A percentile compares a stretch with the other conserved stretches of the same genome.
These are phyloP conservation scores for Dothideomycetidae sp. DNA, from an alignment of 2,329 filamentous ascomycete species.

Conservation along the genomic window DNA sequence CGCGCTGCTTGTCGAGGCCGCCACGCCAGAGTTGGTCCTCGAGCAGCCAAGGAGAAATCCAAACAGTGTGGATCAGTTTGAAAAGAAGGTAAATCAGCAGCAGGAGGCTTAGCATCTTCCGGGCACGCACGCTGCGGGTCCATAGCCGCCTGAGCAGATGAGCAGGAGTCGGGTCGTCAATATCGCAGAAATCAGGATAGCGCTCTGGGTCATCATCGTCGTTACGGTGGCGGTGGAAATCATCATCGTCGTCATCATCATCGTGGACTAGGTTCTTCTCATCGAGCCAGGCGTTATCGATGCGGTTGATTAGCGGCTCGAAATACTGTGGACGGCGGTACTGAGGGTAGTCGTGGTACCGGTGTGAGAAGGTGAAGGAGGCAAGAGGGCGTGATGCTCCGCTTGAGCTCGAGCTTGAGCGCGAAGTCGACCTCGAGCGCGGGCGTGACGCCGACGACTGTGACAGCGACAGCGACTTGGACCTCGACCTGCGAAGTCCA, in stretches of 20 bases:
- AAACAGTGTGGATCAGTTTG: slow-evolving; percentile 22
- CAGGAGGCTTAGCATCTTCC: slow-evolving; percentile 21
- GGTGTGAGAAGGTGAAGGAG: too few species aligned
- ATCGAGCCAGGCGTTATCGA: slow-evolving; percentile 17
- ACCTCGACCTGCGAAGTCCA: too few species aligned
- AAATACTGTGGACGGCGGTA: background rate
- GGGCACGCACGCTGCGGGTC: slow-evolving; percentile 14
- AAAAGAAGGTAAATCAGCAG: slow-evolving; percentile 16
- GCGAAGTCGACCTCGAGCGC: background rate
- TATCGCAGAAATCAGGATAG: slow-evolving; percentile 19
- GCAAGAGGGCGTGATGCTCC: too few species aligned
- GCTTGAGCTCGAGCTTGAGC: too few species aligned
- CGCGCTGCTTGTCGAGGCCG: slow-evolving; percentile 20
- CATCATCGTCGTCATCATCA: slow-evolving; percentile 9
- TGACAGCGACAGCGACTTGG: background rate
- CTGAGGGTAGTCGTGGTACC: too few species aligned
- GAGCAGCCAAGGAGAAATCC: slow-evolving; percentile 24
- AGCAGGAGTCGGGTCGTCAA: slow-evolving; percentile 22
- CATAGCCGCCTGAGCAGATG: slow-evolving; percentile 13
- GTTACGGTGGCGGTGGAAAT: slow-evolving; percentile 3
- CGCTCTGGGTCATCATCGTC: slow-evolving; percentile 11
- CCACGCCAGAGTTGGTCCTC: slow-evolving; percentile 23
- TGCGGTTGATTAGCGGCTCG: slow-evolving; percentile 15
- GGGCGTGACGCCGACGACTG: background rate
- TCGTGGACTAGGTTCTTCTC: slow-evolving; percentile 11